These are phyloP conservation scores for Claviceps spartinae DNA, from an alignment of 2,329 filamentous ascomycete species.

Conservation along the genomic window DNA sequence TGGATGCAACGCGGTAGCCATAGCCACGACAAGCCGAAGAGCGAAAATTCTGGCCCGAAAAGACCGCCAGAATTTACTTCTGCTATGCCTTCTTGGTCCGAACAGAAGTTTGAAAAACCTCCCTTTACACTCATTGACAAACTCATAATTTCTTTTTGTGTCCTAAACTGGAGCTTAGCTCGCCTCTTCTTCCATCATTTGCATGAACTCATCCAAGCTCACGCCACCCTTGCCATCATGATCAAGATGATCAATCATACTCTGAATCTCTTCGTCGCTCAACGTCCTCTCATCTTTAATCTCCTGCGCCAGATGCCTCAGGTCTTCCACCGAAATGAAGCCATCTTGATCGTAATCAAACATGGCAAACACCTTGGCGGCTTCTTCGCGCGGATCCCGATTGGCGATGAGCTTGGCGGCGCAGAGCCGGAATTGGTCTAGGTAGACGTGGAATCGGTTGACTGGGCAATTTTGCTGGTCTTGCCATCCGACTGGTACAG, in stretches of 20 bases:
- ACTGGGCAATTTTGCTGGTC: conserved; percentile 28
- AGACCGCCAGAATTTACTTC: neutral
- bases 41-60: neutral
- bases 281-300: conserved; percentile 68
- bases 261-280: conserved; percentile 80
- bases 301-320: conserved; percentile 77
- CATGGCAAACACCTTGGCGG: conserved; percentile 76
- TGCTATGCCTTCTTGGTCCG: neutral
- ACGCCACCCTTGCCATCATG: conserved; percentile 79
- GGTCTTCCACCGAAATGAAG: conserved; percentile 75
- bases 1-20: neutral
- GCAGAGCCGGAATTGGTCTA: conserved; percentile 47
- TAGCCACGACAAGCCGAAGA: neutral
- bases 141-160: neutral
- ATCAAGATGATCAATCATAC: conserved; percentile 98
- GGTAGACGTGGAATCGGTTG: conserved; percentile 36
- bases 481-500: conserved; percentile 48
- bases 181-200: conserved; percentile 41
- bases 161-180: conserved; percentile 10
- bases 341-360: conserved; percentile 93
- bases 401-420: conserved; percentile 69
- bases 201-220: conserved; percentile 54
- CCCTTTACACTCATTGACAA: neutral
- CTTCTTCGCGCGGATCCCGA: conserved; percentile 82
- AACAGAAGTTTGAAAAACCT: neutral